Percentiles rank a stretch among this genome's conserved stretches.
These are phyloP conservation scores for Uronychia binucleata DNA, from an alignment of 73 alveolate genomes.

Conservation along the genomic window DNA sequence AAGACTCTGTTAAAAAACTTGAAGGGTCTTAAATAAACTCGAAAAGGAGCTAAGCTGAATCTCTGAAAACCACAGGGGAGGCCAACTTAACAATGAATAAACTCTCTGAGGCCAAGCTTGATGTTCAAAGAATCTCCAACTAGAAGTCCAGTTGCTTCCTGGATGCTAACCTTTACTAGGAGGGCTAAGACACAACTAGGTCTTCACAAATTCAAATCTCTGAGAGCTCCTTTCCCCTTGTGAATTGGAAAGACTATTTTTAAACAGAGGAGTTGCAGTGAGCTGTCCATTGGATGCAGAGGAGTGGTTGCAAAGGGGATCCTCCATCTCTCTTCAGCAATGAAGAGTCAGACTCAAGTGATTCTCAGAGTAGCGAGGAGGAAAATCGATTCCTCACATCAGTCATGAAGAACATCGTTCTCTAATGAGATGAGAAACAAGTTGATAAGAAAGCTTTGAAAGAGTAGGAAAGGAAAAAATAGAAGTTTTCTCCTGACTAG, in stretches of 20 bases:
- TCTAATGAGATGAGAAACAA: neutral
- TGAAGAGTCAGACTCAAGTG: neutral
- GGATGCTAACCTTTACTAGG: neutral
- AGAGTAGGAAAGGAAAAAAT: neutral
- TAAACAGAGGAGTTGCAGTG: neutral
- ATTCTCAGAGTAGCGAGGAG: neutral
- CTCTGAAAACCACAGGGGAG: neutral
- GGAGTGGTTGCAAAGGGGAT: neutral
- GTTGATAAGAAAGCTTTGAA: neutral
- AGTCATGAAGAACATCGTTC: neutral
- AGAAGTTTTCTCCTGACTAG: neutral
- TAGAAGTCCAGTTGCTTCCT: neutral
- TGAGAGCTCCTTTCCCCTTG: neutral
- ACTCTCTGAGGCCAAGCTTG: no score
- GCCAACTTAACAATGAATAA: neutral
- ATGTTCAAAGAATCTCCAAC: neutral
- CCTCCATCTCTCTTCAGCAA: no score
- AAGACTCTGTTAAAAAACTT: neutral
- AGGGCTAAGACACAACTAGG: neutral
- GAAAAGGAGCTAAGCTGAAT: neutral
- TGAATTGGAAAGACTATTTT: neutral
- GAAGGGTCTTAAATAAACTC: neutral
- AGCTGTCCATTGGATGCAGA: neutral
- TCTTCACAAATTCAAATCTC: neutral
- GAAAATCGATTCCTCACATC: neutral